Conservation (phyloP, 148 eudicot species). For the Camellia japonica region DNA sequence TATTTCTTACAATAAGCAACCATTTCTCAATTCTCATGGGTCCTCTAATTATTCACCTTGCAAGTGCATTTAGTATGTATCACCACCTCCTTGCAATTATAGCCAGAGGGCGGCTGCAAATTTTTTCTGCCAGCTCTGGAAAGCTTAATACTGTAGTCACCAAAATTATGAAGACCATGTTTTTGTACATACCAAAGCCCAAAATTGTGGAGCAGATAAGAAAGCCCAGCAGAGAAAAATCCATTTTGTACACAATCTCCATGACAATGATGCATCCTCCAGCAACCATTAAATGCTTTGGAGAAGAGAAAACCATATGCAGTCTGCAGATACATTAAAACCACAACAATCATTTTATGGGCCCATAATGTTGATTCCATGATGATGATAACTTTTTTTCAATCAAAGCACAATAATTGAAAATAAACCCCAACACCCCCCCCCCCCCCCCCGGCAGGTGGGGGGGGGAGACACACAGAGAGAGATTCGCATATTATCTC, state of each 20-base stretch:
- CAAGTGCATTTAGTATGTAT: background rate
- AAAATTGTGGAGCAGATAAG: slow-evolving; percentile 67
- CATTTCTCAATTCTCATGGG: background rate
- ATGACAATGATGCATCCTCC: slow-evolving; percentile 79
- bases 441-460: background rate
- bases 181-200: slow-evolving; percentile 67
- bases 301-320: slow-evolving; percentile 94
- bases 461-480: background rate
- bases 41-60: background rate
- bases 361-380: background rate
- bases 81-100: background rate
- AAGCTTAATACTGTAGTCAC: background rate
- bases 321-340: slow-evolving; percentile 41
- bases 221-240: slow-evolving; percentile 81
- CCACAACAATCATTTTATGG: slow-evolving; percentile 4
- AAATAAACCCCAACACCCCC: background rate
- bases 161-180: background rate
- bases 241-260: slow-evolving; percentile 82
- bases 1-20: background rate
- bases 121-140: background rate
- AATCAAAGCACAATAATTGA: background rate
- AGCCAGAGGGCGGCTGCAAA: background rate
- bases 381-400: background rate
- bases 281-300: slow-evolving; percentile 85
- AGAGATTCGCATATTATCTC: background rate